phyloP scores from a whole-genome alignment of 2,329 filamentous ascomycete genomes.

The Penicillium sp. region DNA sequence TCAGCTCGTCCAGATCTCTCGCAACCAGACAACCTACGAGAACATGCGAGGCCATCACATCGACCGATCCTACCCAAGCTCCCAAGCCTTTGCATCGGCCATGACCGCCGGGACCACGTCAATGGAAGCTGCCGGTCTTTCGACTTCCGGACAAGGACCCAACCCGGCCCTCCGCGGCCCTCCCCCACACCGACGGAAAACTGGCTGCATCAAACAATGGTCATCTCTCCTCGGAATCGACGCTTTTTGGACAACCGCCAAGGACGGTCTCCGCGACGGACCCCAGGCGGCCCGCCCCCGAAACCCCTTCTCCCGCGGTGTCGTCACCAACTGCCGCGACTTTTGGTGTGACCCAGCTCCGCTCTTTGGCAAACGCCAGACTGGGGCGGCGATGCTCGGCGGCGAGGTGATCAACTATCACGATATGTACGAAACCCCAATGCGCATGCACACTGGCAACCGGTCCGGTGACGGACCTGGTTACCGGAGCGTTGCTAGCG shows the following conservation, averaged over 20 bases:
- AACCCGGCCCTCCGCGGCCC: conserved; percentile 53
- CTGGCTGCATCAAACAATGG: conserved; percentile 74
- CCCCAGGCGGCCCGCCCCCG: conserved; percentile 51
- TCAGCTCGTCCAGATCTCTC: conserved; percentile 86
- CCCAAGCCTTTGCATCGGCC: conserved; percentile 60
- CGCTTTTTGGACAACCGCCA: conserved; percentile 86
- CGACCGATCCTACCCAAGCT: conserved; percentile 50
- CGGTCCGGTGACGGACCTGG: conserved; percentile 44
- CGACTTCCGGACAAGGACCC: conserved; percentile 62
- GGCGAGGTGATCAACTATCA: conserved; percentile 83
- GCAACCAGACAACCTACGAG: conserved; percentile 93
- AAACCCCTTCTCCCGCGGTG: conserved; percentile 83
- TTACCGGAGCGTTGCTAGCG: conserved; percentile 57
- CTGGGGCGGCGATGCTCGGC: conserved; percentile 71
- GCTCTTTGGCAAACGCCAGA: conserved; percentile 70
- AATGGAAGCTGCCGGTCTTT: conserved; percentile 67
- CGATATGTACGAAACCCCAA: conserved; percentile 80
- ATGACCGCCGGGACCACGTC: conserved; percentile 68
- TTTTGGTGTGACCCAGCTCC: conserved; percentile 93
- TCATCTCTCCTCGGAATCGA: conserved; percentile 84
- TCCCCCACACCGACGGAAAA: conserved; percentile 49
- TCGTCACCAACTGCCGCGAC: conserved; percentile 86
- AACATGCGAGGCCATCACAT: conserved; percentile 82
- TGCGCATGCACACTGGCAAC: conserved; percentile 57
- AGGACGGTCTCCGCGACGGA: conserved; percentile 62